Conservation (phyloP, 2,329 filamentous ascomycete genomes). For the Coniosporium tulheliwenetii region DNA sequence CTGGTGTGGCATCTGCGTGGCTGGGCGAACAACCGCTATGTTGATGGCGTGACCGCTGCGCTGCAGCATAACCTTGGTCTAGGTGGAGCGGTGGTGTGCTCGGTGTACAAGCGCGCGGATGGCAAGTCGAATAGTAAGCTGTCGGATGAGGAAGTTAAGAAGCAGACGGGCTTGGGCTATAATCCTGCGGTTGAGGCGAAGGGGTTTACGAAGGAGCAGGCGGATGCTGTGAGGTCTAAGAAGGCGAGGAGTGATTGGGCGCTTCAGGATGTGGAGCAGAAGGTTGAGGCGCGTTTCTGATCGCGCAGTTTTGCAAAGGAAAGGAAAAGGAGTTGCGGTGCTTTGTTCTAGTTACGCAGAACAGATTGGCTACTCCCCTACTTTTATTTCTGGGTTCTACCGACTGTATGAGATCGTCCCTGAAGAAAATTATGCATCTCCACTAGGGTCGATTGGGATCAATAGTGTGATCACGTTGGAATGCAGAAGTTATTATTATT, state of each 20-base stretch:
- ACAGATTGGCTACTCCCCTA: too few relatives aligned
- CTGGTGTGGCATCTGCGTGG: conserved; percentile 89
- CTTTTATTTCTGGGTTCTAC: too few relatives aligned
- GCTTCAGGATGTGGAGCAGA: conserved; percentile 56
- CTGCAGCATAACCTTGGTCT: conserved; percentile 90
- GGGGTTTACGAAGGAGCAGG: conserved; percentile 70
- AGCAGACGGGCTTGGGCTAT: conserved; percentile 59
- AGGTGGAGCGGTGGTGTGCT: conserved; percentile 79
- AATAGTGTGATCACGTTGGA: too few relatives aligned
- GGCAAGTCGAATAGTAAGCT: conserved; percentile 47
- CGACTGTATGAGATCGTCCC: too few relatives aligned
- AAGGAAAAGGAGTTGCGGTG: too few relatives aligned
- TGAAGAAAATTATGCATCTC: too few relatives aligned
- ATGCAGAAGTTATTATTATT: too few relatives aligned
- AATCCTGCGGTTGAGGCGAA: conserved; percentile 84
- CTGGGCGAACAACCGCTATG: conserved; percentile 81
- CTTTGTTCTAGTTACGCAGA: too few relatives aligned
- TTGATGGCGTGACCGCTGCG: conserved; percentile 52
- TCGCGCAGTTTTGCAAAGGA: conserved; percentile 3
- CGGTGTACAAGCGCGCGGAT: conserved; percentile 76
- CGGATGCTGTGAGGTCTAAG: conserved; percentile 53
- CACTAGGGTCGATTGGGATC: too few relatives aligned
- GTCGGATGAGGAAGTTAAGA: conserved; percentile 47
- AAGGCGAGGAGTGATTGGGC: conserved; percentile 55
- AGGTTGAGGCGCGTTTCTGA: conserved; percentile 56